Evolutionary conservation across 2,329 filamentous ascomycete species (phyloP), one percentile per base, ranked within the genome.

Genomic region (Polytolypa hystricis): DNA sequence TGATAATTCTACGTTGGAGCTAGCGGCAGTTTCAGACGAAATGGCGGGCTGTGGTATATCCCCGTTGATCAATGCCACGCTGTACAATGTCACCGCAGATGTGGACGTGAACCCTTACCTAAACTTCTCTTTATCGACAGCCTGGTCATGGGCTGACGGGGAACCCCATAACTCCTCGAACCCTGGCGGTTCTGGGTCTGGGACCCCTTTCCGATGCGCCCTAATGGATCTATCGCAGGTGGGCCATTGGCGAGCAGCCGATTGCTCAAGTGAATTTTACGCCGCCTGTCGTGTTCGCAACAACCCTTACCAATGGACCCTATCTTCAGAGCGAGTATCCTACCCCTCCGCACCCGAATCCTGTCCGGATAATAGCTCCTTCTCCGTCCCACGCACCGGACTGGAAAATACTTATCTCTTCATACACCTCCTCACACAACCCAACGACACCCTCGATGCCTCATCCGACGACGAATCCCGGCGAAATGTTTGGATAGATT

Each of bases 361-460:
- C 4, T 82, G 78, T 51, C 65, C 65, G 0, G 38, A 55, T 1
- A 57, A 61, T 14, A 65, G 64, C n/a, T 52, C 38, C 2, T 79
- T 81, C 47, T 60, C 65, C 19, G 66, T 71, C 1, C 77, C 78
- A 0, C 67, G 73, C 25, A 79, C 74, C 0, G 68, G 71, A 2
- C 63, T 81, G 2, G 78, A 82, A 50, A 81, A 80, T 44, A 60
- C 60, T 2, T 76, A 78, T 48, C 60, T 81, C 0, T 60, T 69
- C 37, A 51, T 57, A n/a, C 56, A 63, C 17, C 20, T 61, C 49
- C 38, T 60, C 43, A 40, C 56, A 43, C 46, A 55, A 40, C 25
- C 54, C 28, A 43, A 49, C 26, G 30, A 51, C 43, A 42, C 49
- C 28, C 11, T 53, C 30, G 39, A 55, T 44, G 23, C 49, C 7